These are phyloP conservation scores for Ephemerocybe angulata DNA, from an alignment of 768 basidiomycete genomes.

Conservation along the genomic window DNA sequence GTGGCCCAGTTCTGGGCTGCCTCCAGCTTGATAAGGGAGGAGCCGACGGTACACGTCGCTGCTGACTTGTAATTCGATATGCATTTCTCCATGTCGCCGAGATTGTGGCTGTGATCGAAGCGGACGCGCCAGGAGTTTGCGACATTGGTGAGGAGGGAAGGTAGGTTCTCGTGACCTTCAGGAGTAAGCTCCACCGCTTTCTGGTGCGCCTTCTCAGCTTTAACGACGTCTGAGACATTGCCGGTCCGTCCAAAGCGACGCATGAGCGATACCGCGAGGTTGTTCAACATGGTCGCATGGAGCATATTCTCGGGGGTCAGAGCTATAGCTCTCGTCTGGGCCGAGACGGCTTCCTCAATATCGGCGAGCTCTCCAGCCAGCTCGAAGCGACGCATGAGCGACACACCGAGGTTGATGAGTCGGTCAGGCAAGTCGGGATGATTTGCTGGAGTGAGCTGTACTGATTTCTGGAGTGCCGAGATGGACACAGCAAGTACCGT, in stretches of 20 bases:
- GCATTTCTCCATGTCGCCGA: neutral
- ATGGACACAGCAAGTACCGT: slow-evolving; percentile 17
- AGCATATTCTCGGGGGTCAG: slow-evolving; percentile 1
- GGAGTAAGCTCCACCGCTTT: neutral
- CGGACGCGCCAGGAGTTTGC: neutral
- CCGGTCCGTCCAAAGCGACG: slow-evolving; percentile 10
- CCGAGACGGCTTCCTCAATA: slow-evolving; percentile 11
- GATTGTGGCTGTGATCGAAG: neutral
- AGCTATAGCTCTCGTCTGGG: slow-evolving; percentile 6
- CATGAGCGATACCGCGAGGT: slow-evolving; percentile 11
- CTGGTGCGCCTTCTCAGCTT: neutral
- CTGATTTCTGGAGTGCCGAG: neutral
- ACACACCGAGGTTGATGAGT: slow-evolving; percentile 11
- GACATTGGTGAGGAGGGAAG: neutral
- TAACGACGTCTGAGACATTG: neutral
- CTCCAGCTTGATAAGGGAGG: neutral
- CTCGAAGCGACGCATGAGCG: slow-evolving; percentile 9
- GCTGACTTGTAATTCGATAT: neutral
- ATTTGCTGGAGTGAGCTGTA: neutral
- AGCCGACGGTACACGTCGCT: slow-evolving; percentile 4
- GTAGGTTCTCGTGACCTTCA: neutral
- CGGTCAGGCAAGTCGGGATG: neutral
- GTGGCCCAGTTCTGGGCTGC: slow-evolving; percentile 10
- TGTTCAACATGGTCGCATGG: neutral
- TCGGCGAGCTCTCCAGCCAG: slow-evolving; percentile 9